Evolutionary conservation across 495 filamentous ascomycete species (phyloP).

Genomic region (Tuber calosporum): DNA sequence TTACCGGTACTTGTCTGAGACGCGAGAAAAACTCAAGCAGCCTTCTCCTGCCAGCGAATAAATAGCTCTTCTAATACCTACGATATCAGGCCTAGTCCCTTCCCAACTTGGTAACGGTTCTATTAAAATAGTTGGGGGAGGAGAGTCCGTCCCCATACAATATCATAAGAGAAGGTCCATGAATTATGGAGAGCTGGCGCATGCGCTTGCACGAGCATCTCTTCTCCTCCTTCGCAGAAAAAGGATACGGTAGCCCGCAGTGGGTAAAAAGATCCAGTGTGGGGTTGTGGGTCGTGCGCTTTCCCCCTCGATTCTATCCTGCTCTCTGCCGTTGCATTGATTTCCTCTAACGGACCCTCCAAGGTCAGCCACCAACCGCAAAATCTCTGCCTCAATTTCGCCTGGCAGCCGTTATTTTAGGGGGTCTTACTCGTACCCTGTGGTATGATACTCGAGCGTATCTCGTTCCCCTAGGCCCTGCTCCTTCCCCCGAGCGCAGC

Average conservation of each 20-base stretch:
- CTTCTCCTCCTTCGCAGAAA: not conserved
- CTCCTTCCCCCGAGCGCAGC: not conserved
- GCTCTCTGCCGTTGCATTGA: slow-evolving; percentile 10
- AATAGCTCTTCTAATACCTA: slow-evolving; percentile 4
- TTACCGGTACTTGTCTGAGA: not conserved
- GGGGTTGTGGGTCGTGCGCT: slow-evolving; percentile 23
- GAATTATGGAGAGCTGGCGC: not conserved
- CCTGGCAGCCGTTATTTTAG: slow-evolving; percentile 21
- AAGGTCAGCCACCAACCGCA: slow-evolving; percentile 17
- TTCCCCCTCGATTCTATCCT: slow-evolving; percentile 15
- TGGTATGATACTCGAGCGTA: no score
- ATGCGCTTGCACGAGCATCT: not conserved
- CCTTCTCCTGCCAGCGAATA: not conserved
- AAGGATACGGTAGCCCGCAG: slow-evolving; percentile 20
- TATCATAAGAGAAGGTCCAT: slow-evolving; percentile 2
- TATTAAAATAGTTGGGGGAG: not conserved
- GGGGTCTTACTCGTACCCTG: slow-evolving; percentile 6
- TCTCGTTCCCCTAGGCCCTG: not conserved
- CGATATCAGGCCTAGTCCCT: not conserved
- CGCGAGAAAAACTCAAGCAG: not conserved
- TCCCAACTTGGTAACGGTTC: not conserved
- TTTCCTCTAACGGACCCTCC: slow-evolving; percentile 17
- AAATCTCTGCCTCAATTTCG: slow-evolving; percentile 29
- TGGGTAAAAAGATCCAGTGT: slow-evolving; percentile 1
- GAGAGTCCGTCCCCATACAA: not conserved